Percentiles rank a stretch among this genome's conserved stretches.
These are phyloP conservation scores for Croton laevigatus DNA, from an alignment of 441 rosid genomes.

Conservation along the genomic window DNA sequence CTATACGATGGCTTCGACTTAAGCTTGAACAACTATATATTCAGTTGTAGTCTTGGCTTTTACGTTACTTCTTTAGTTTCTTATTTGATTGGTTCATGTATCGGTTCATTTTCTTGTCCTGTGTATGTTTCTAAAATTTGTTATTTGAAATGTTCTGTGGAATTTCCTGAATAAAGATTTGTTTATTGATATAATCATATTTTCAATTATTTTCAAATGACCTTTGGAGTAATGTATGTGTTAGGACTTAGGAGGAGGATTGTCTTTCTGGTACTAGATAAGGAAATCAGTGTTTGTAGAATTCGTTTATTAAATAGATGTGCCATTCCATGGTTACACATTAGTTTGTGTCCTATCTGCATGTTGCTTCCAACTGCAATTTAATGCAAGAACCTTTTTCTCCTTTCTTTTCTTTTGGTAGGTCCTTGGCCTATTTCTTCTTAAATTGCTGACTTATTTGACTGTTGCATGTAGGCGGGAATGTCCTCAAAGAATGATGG, in stretches of 20 bases:
- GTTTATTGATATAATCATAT: neutral
- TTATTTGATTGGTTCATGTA: neutral
- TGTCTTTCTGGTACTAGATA: neutral
- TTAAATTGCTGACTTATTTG: slow-evolving; percentile 21
- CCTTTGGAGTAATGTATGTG: neutral
- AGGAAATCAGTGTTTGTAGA: slow-evolving; percentile 1
- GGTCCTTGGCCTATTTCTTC: slow-evolving; percentile 3
- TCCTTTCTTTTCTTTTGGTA: neutral
- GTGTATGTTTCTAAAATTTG: neutral
- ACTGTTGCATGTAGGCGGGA: slow-evolving; percentile 52
- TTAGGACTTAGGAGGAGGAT: neutral
- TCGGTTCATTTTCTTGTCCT: neutral
- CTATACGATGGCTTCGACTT: neutral
- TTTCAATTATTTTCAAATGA: neutral
- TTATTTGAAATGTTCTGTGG: neutral
- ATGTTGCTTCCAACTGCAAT: neutral
- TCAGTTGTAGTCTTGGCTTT: neutral
- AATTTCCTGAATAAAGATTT: neutral
- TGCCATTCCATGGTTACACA: neutral
- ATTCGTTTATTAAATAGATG: neutral
- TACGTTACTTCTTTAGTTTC: neutral
- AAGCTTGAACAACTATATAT: neutral
- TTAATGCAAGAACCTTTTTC: neutral
- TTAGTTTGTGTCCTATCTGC: neutral
- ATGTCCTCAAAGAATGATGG: slow-evolving; percentile 59